Percentiles rank a stretch among this genome's conserved stretches.
These are phyloP conservation scores for Xylogone sp. DNA, from an alignment of 2,329 filamentous ascomycete genomes.

Conservation along the genomic window DNA sequence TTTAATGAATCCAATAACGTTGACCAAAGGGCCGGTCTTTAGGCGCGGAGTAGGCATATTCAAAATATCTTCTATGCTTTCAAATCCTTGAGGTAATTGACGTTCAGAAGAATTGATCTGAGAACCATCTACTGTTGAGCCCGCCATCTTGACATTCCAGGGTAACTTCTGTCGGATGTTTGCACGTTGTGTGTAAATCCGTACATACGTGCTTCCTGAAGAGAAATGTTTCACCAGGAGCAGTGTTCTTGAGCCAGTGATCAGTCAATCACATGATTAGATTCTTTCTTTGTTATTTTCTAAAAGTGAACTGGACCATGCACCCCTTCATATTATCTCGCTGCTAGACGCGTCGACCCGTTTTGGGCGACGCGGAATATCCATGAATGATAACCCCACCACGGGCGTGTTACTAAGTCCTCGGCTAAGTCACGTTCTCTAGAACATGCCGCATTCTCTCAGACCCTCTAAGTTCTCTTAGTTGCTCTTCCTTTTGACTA, in stretches of 20 bases:
- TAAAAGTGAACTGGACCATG: neutral
- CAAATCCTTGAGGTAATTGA: slow-evolving; percentile 37
- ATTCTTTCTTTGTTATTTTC: neutral
- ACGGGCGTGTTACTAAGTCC: slow-evolving; percentile 4
- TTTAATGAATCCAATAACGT: slow-evolving; percentile 67
- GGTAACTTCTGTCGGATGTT: too few species aligned
- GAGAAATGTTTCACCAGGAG: neutral
- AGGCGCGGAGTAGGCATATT: slow-evolving; percentile 39
- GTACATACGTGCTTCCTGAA: neutral
- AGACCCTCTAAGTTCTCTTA: slow-evolving; percentile 11
- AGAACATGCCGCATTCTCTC: too few species aligned
- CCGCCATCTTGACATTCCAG: neutral
- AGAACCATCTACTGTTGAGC: slow-evolving; percentile 5
- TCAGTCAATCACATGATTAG: neutral
- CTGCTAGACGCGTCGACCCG: neutral
- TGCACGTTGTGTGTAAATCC: too few species aligned
- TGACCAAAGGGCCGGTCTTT: slow-evolving; percentile 35
- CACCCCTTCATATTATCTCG: neutral
- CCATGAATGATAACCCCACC: neutral
- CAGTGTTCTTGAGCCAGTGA: neutral
- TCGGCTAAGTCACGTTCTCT: slow-evolving; percentile 12
- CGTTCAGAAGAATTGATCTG: slow-evolving; percentile 1
- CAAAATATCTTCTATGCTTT: slow-evolving; percentile 35
- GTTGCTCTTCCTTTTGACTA: slow-evolving; percentile 13
- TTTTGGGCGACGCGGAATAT: neutral